Evolutionary conservation across 805 yeast species (phyloP), one percentile per base, ranked within the genome.

Genomic region (Myxozyma monticola): DNA sequence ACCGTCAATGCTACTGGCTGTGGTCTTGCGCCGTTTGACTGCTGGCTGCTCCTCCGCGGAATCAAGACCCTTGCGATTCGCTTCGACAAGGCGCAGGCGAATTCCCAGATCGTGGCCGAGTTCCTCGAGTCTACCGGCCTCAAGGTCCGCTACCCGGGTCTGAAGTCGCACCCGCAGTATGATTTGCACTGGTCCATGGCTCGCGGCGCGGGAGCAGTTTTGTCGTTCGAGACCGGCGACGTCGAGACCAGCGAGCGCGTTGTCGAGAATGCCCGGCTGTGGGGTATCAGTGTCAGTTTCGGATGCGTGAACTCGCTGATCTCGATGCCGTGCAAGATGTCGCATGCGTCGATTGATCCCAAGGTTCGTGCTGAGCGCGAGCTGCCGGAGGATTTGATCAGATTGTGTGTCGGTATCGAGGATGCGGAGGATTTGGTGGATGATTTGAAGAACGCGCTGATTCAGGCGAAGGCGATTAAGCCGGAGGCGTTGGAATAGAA

Each of bases 281-380:
- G 85, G 73, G 88, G 90, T 34, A 88, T 90, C 57, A 87, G 96
- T 5, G 97, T 90, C 7, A 85, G 95, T 9, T 90, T 90, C 70
- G 98, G 98, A 20, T 85, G 96, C 67, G 96, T 91, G 54, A 88
- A 88, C 73, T 86, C 96, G 15, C 76, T 90, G 65, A 88, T 90
- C 50, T 88, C 96, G 34, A 79, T 90, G 83, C 98, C 98, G 14
- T 88, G 97, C 68, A 79, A 80, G 68, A 90, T 90, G 97, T 87
- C 96, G 5, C 98, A 90, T 65, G 97, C 97, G n/a, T 84, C 96
- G 2, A 90, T 90, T 56, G 96, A 89, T 61, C 84, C 89, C 22
- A 80, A 86, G 64, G 83, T 88, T 2, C 81, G 97, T 68, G 83
- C 82, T 42, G 95, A 85, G 67, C 81, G 98, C 67, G 88, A 83